These are phyloP conservation scores for Chaetothyriales sp. DNA, from an alignment of 2,329 filamentous ascomycete species.

Conservation along the genomic window DNA sequence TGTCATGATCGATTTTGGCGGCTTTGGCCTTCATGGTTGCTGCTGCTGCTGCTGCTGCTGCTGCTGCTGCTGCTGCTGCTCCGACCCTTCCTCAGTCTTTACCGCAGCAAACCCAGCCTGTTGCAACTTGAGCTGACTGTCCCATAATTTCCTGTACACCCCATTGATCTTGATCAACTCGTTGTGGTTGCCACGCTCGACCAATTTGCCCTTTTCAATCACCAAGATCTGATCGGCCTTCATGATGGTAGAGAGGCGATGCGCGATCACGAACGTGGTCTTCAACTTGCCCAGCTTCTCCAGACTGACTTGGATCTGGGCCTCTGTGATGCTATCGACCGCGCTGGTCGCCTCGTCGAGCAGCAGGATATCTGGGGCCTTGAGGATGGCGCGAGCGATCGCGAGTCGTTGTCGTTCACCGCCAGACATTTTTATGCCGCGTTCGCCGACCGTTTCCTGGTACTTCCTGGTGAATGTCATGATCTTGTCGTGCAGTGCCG, in stretches of 20 bases:
- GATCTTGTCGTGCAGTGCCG: constrained; percentile 53
- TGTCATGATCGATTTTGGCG: no score
- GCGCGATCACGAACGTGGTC: constrained; percentile 41
- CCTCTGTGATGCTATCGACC: constrained; percentile 34
- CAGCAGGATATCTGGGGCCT: constrained; percentile 30
- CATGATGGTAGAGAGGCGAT: constrained; percentile 26
- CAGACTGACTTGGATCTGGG: constrained; percentile 34
- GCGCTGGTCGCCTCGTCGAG: constrained; percentile 42
- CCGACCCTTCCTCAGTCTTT: no score
- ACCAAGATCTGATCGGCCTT: constrained; percentile 54
- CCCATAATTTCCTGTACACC: constrained; percentile 53
- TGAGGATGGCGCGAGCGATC: constrained; percentile 34
- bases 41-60: no score
- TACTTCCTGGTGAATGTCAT: constrained; percentile 43
- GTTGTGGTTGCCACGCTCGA: constrained; percentile 51
- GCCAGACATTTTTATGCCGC: constrained; percentile 37
- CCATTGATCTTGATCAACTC: constrained; percentile 45
- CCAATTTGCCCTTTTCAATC: constrained; percentile 46
- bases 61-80: no score
- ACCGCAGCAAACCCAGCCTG: no score
- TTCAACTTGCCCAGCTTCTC: constrained; percentile 33
- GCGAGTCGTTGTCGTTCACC: constrained; percentile 40
- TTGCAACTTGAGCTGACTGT: constrained; percentile 35
- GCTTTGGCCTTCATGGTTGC: no score
- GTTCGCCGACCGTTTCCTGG: constrained; percentile 35